A percentile compares a stretch with the other conserved stretches of the same genome.
phyloP scores from a whole-genome alignment of 2,329 filamentous ascomycete species.

The Cladosporium sp. region DNA sequence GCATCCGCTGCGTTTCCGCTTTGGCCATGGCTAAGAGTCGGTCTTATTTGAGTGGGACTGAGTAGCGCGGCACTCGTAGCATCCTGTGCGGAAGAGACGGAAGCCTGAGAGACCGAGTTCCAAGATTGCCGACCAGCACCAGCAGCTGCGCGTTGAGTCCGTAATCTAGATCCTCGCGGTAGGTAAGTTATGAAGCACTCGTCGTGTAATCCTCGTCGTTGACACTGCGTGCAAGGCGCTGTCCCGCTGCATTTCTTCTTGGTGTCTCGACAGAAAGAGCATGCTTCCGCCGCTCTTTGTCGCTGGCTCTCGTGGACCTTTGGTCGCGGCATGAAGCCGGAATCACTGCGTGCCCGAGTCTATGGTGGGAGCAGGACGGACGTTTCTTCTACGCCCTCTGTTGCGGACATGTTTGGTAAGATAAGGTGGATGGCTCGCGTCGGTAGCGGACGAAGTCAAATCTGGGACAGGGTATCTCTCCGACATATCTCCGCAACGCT shows the following conservation, averaged over 20 bases:
- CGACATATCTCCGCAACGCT: too few relatives aligned
- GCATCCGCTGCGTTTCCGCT: not conserved
- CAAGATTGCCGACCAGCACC: not conserved
- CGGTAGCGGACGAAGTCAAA: too few relatives aligned
- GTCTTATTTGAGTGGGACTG: not conserved
- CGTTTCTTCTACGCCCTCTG: too few relatives aligned
- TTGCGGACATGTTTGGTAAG: too few relatives aligned
- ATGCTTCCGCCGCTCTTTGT: constrained; percentile 8
- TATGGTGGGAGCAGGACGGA: too few relatives aligned
- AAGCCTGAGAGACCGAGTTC: not conserved
- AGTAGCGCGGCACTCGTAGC: not conserved
- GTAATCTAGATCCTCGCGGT: constrained; percentile 1
- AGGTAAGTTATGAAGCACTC: constrained; percentile 6
- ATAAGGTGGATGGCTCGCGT: too few relatives aligned
- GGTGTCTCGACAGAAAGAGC: constrained; percentile 2
- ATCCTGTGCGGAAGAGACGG: not conserved
- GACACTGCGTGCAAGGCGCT: constrained; percentile 7
- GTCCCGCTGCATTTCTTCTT: constrained; percentile 6
- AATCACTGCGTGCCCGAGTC: too few relatives aligned
- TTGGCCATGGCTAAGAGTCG: not conserved
- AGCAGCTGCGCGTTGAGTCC: not conserved
- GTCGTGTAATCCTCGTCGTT: not conserved
- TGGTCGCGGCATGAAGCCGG: constrained; percentile 5
- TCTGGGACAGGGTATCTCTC: too few relatives aligned
- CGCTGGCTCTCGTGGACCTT: constrained; percentile 9